phyloP scores from a whole-genome alignment of 192 early-diverging fungal genomes.

The Entophlyctis luteolus region DNA sequence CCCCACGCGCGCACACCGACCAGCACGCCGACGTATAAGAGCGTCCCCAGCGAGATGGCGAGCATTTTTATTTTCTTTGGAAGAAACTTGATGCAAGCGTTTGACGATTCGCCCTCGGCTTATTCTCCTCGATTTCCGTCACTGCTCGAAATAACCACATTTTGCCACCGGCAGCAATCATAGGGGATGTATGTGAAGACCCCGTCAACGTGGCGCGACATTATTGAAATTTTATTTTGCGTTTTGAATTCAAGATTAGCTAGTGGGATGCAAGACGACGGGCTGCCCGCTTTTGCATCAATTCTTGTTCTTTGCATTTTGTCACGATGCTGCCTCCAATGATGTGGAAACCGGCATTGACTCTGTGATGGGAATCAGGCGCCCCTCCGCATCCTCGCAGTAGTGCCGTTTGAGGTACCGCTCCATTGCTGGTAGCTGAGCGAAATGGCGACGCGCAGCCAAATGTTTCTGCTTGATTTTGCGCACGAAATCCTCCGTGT shows the following conservation, averaged over 20 bases:
- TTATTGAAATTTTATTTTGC: not conserved
- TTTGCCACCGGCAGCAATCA: not conserved
- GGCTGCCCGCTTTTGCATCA: too few relatives aligned
- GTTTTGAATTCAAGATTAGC: too few relatives aligned
- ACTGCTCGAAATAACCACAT: not conserved
- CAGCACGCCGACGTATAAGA: slow-evolving; percentile 75
- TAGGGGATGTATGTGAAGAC: too few relatives aligned
- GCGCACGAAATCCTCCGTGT: slow-evolving; percentile 50
- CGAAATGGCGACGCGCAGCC: slow-evolving; percentile 47
- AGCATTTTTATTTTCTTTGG: slow-evolving; percentile 22
- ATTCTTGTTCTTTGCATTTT: too few relatives aligned
- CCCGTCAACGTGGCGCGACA: not conserved
- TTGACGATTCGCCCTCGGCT: not conserved
- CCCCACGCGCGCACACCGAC: slow-evolving; percentile 33
- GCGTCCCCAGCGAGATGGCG: slow-evolving; percentile 65
- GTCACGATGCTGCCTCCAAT: too few relatives aligned
- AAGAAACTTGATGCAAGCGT: not conserved
- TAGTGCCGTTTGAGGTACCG: slow-evolving; percentile 44
- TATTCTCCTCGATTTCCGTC: not conserved
- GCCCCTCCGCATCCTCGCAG: slow-evolving; percentile 30
- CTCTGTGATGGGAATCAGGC: too few relatives aligned
- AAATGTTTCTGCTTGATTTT: slow-evolving; percentile 51
- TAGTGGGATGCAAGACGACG: too few relatives aligned
- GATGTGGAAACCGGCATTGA: too few relatives aligned
- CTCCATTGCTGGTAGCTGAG: slow-evolving; percentile 47